Evolutionary conservation across 2,329 filamentous ascomycete species (phyloP), one percentile per base, ranked within the genome.

Genomic region (Diaporthe batatas): DNA sequence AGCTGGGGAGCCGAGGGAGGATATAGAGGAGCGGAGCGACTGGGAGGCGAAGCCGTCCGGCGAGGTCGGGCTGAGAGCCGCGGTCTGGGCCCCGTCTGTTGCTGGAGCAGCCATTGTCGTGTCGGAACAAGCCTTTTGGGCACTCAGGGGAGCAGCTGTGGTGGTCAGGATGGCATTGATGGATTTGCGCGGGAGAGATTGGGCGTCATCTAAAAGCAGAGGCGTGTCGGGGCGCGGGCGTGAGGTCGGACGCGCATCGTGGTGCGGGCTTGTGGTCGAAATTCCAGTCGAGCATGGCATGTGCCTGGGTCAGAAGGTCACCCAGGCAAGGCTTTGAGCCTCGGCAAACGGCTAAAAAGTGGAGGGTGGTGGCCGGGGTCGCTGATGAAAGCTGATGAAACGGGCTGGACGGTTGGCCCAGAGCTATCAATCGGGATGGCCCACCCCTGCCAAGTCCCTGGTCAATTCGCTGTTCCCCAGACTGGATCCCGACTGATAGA

Each of bases 1-100:
- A 36, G 86, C 84, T 65, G 92, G 89, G 67, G 90, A 90, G 36
- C 90, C 89, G 64, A 94, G 86, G 72, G 91, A 93, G 70, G 92
- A 90, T 77, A 93, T 90, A 74, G 94, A 93, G 70, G 90, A 90
- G 54, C 92, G 90, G 72, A 90, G 84, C 42, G 78, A 83, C 59
- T 74, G 71, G 81, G 79, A 87, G 87, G 77, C 85, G 77, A 75
- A 82, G 80, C 77, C 86, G 82, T 82, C 86, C 78, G 81, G 83
- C 71, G 77, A 76, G 75, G 86, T 84, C 75, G 87, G 84, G 77
- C 85, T 87, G 78, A 85, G 76, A 53, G 84, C 82, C 75, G 82
- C 80, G 76, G 83, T 82, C 78, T 83, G 83, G 69, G 83, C 82
- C 77, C 82, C 82, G 78, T 83, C 80, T 55, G 54, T 62, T 49